Conservation (phyloP, 2,329 filamentous ascomycete genomes). For the Aspergillus sp. region DNA sequence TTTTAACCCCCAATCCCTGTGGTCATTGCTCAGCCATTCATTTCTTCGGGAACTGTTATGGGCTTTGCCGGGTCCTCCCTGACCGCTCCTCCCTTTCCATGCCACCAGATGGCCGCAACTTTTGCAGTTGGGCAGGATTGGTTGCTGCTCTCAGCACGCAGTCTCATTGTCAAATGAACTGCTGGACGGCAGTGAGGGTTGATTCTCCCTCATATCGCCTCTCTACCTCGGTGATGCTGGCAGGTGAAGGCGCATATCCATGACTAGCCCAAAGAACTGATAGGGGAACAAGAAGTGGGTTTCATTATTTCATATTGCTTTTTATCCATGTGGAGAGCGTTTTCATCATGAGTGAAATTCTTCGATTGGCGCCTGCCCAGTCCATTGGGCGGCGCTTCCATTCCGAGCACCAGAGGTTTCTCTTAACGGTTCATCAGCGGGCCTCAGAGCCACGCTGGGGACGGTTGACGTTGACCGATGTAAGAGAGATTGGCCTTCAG, state of each 20-base stretch:
- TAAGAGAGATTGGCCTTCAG: slow-evolving; percentile 11
- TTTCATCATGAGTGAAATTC: not conserved
- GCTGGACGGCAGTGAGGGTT: not conserved
- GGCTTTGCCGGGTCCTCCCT: not conserved
- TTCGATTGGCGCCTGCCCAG: not conserved
- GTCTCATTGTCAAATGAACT: slow-evolving; percentile 6
- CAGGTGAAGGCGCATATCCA: not conserved
- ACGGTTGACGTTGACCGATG: slow-evolving; percentile 11
- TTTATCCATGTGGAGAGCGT: slow-evolving; percentile 10
- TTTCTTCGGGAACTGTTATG: not conserved
- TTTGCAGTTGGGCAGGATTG: not conserved
- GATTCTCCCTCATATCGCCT: not conserved
- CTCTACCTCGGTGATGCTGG: not conserved
- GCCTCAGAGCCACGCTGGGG: not conserved
- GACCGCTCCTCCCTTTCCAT: slow-evolving; percentile 18
- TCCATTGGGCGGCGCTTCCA: not conserved
- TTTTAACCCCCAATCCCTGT: not conserved
- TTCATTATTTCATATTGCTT: slow-evolving; percentile 1
- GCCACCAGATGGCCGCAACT: not conserved
- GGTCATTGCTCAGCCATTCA: slow-evolving; percentile 8
- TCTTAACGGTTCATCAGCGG: slow-evolving; percentile 9
- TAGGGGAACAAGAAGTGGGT: not conserved
- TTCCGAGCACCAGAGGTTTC: not conserved
- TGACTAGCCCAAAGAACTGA: not conserved
- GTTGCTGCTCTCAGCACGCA: not conserved